These are phyloP conservation scores for Fistulinella cinereoalba DNA, from an alignment of 1,284 basidiomycete species.

Conservation along the genomic window DNA sequence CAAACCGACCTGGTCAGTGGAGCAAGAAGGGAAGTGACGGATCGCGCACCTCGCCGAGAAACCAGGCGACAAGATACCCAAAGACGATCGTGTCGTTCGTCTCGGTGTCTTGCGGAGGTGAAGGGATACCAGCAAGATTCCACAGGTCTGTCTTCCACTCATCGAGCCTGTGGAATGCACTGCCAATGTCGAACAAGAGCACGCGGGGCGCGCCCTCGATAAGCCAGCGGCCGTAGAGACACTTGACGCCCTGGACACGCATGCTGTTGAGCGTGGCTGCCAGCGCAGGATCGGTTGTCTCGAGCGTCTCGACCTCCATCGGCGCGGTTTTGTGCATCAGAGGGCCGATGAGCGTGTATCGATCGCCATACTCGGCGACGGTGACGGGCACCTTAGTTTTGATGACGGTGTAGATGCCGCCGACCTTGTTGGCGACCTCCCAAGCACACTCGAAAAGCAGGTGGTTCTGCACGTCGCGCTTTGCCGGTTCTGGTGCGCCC, in stretches of 20 bases:
- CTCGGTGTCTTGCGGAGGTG: constrained; percentile 93
- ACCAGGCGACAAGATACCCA: constrained; percentile 99
- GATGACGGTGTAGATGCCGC: constrained; percentile 99
- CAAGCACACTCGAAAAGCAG: constrained; percentile 89
- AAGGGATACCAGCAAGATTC: constrained; percentile 97
- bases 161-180: constrained; percentile 84
- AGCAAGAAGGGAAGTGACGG: constrained; percentile 6
- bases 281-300: constrained; percentile 75
- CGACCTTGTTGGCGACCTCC: constrained; percentile 97
- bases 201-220: constrained; percentile 95
- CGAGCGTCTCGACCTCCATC: constrained; percentile 95
- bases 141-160: constrained; percentile 99
- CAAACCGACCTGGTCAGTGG: constrained; percentile 11
- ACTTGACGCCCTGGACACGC: constrained; percentile 88
- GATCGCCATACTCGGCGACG: constrained; percentile 87
- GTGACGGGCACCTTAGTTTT: constrained; percentile 99
- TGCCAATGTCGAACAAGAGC: constrained; percentile 93
- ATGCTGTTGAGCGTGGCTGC: constrained; percentile 71
- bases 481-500: constrained; percentile 26
- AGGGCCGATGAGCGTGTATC: constrained; percentile 92
- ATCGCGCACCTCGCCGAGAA: constrained; percentile 85
- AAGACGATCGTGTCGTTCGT: constrained; percentile 99
- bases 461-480: constrained; percentile 75
- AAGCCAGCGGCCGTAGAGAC: constrained; percentile 95
- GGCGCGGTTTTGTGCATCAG: constrained; percentile 97